A percentile compares a stretch with the other conserved stretches of the same genome.
Conservation (phyloP, 2,329 filamentous ascomycete species). For the Trichoderma lentiforme region DNA sequence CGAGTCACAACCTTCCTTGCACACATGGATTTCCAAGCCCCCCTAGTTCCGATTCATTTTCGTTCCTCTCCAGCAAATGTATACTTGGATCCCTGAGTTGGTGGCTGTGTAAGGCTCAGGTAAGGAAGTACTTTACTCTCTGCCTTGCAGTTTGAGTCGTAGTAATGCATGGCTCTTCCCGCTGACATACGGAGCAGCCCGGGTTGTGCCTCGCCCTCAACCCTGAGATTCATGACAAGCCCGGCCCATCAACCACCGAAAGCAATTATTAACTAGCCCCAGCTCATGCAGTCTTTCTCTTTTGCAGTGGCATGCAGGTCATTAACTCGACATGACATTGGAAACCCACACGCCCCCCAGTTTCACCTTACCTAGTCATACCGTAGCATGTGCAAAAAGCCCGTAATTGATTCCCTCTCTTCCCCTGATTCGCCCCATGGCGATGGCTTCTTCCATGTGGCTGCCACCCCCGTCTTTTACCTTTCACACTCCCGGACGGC, state of each 20-base stretch:
- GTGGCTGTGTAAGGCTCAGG: neutral
- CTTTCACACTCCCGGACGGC: neutral
- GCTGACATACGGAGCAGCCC: neutral
- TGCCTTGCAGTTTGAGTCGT: neutral
- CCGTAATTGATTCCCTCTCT: slow-evolving; percentile 2
- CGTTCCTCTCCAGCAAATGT: slow-evolving; percentile 20
- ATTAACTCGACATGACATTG: neutral
- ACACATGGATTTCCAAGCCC: neutral
- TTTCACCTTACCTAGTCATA: neutral
- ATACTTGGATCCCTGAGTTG: neutral
- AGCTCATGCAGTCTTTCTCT: neutral
- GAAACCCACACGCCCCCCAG: neutral
- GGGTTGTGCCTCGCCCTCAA: neutral
- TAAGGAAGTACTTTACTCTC: neutral
- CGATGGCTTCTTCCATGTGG: neutral
- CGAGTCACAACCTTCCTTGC: neutral
- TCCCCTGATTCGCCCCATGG: slow-evolving; percentile 1
- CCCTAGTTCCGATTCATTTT: slow-evolving; percentile 27
- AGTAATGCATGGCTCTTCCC: neutral
- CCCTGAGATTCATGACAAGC: neutral
- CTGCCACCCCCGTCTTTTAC: neutral
- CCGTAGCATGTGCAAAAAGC: neutral
- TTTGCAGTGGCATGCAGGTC: neutral
- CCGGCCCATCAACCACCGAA: neutral
- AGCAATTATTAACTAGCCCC: neutral